Evolutionary conservation across 2,329 filamentous ascomycete species (phyloP), one percentile per base, ranked within the genome.

Genomic region (Penicillium digitatum): DNA sequence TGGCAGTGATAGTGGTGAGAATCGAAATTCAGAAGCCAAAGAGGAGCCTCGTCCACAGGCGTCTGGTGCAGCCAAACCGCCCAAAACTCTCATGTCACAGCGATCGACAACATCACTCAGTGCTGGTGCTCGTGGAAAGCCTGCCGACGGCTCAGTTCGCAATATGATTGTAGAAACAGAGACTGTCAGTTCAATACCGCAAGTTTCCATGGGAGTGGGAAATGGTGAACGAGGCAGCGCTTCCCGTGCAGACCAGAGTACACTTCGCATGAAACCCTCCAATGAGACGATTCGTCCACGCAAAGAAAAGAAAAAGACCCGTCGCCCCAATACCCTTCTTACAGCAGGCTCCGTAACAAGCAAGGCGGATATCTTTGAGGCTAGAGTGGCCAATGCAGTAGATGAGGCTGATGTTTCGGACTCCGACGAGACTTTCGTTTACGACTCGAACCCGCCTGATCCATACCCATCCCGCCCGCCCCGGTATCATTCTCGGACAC

Each of bases 81-180:
- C 85, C 2, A 68, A 77, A 72, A 58, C 77, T 78, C 72, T 85
- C 74, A 69, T 86, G 68, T 67, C 85, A 72, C 78, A 89, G 59
- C 79, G 88, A 57, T 90, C 89, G 9, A 84, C 86, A 47, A 82
- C 87, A 34, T 87, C 86, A 57, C 81, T 89, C 38, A 78, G 78
- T 48, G 61, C 65, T 44, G 75, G 76, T 52, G 76, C 79, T 53
- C 89, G 91, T 68, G 80, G 83, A 32, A 90, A 92, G 69, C 78
- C 83, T 27, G 70, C 81, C 48, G 89, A 95, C 69, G 86, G 85
- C n/a, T 87, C 89, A 34, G 82, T 87, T 54, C 86, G 88, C 68
- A 94, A 90, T 66, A 96, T 99, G 91, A 97, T 90, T 10, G 93
- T 97, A 14, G 94, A 99, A 76, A 96, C 94, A 0, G 94, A 99